These are phyloP conservation scores for Nigrospora sphaerica DNA, from an alignment of 2,329 filamentous ascomycete genomes.

Conservation along the genomic window DNA sequence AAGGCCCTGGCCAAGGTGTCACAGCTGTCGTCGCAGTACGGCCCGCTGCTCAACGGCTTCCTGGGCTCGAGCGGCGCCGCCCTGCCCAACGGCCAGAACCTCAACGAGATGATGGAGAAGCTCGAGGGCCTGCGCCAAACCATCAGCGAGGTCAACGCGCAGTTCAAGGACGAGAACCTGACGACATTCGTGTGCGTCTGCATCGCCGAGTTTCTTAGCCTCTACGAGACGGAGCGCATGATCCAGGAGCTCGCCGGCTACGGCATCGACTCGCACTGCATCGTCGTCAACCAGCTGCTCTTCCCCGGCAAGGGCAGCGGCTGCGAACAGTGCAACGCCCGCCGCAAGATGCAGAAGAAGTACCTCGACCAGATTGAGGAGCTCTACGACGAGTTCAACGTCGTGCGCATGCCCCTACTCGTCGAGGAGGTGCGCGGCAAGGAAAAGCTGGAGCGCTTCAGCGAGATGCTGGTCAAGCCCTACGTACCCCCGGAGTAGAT, in stretches of 20 bases:
- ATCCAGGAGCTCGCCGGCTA: constrained; percentile 95
- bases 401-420: constrained; percentile 94
- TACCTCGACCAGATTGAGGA: constrained; percentile 98
- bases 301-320: constrained; percentile 80
- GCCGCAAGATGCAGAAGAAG: constrained; percentile 98
- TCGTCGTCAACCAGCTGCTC: constrained; percentile 95
- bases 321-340: constrained; percentile 92
- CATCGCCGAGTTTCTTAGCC: constrained; percentile 91
- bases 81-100: constrained; percentile 85
- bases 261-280: constrained; percentile 91
- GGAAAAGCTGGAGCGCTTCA: constrained; percentile 87
- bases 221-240: constrained; percentile 99
- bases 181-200: constrained; percentile 98
- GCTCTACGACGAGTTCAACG: constrained; percentile 97
- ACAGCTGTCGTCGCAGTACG: constrained; percentile 88
- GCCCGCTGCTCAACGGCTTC: constrained; percentile 89
- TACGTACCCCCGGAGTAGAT: constrained; percentile 57
- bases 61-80: constrained; percentile 64
- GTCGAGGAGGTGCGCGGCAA: constrained; percentile 95
- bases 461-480: constrained; percentile 73
- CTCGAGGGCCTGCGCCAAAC: constrained; percentile 90
- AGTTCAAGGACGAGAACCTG: constrained; percentile 94
- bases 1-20: constrained; percentile 97
- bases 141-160: constrained; percentile 90
- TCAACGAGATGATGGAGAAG: constrained; percentile 88